These are phyloP conservation scores for Coix lacrymajobi DNA, from an alignment of 176 grass and related monocot species.

Conservation along the genomic window DNA sequence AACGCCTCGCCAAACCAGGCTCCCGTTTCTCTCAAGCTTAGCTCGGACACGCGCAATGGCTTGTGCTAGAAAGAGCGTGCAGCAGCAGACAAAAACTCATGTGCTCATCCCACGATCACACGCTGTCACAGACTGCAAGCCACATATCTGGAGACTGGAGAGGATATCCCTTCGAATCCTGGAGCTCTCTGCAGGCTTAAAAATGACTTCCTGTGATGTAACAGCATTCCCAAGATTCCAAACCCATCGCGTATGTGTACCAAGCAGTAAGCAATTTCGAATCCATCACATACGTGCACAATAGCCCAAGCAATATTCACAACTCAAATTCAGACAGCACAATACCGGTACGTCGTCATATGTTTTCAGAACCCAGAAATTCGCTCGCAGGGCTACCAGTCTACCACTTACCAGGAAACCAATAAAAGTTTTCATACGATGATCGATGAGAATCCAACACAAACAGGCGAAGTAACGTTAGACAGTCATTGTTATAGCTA, in stretches of 20 bases:
- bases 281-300: not conserved
- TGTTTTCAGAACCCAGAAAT: not conserved
- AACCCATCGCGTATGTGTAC: not conserved
- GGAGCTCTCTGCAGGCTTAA: not conserved
- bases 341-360: not conserved
- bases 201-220: not conserved
- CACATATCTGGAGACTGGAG: too few species aligned
- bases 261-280: not conserved
- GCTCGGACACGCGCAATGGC: too few species aligned
- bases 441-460: not conserved
- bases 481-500: slow-evolving; percentile 7
- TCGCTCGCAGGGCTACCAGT: not conserved
- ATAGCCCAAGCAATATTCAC: not conserved
- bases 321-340: not conserved
- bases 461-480: not conserved
- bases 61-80: too few species aligned
- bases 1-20: too few species aligned
- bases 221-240: not conserved
- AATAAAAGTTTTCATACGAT: not conserved
- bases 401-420: not conserved
- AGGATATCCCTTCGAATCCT: not conserved
- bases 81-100: not conserved
- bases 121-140: too few species aligned
- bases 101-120: too few species aligned
- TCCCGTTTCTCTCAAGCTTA: too few species aligned